These are phyloP conservation scores for Ophiostoma tasmaniense DNA, from an alignment of 2,329 filamentous ascomycete genomes.

Conservation along the genomic window DNA sequence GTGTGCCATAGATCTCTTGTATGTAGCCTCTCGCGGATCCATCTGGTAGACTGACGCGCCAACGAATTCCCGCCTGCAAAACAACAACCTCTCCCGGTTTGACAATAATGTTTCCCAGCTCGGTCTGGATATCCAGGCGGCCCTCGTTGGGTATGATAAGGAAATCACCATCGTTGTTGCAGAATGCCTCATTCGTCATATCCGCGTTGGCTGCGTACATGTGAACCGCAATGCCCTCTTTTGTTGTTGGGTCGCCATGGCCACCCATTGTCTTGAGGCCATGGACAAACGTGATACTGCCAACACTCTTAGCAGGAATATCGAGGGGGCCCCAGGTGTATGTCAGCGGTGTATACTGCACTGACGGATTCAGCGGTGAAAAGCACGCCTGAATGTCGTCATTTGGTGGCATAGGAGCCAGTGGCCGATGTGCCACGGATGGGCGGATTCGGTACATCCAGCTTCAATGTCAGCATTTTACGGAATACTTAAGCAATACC, in stretches of 20 bases:
- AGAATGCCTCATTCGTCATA: slow-evolving; percentile 42
- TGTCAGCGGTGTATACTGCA: slow-evolving; percentile 30
- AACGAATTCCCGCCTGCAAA: slow-evolving; percentile 57
- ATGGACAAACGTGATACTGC: slow-evolving; percentile 35
- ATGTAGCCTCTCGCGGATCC: slow-evolving; percentile 44
- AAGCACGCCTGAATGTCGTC: slow-evolving; percentile 35
- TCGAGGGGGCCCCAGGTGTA: slow-evolving; percentile 42
- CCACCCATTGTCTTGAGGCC: slow-evolving; percentile 43
- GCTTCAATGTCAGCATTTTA: slow-evolving; percentile 14
- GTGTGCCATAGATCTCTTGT: slow-evolving; percentile 56
- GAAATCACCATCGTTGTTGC: slow-evolving; percentile 57
- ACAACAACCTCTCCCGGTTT: slow-evolving; percentile 60
- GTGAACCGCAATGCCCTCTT: slow-evolving; percentile 42
- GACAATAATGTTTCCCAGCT: slow-evolving; percentile 49
- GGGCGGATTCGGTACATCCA: slow-evolving; percentile 17
- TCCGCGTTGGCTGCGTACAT: slow-evolving; percentile 38
- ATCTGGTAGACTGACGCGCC: slow-evolving; percentile 46
- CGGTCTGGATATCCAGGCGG: slow-evolving; percentile 58
- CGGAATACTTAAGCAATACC: not conserved
- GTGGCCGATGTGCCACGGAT: slow-evolving; percentile 1
- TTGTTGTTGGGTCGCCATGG: slow-evolving; percentile 40
- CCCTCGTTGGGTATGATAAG: slow-evolving; percentile 59
- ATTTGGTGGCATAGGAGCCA: slow-evolving; percentile 9
- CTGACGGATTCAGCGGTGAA: slow-evolving; percentile 34
- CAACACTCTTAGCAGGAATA: slow-evolving; percentile 13